phyloP scores from a whole-genome alignment of 805 yeast genomes.

The Wickerhamomyces xylosicus region DNA sequence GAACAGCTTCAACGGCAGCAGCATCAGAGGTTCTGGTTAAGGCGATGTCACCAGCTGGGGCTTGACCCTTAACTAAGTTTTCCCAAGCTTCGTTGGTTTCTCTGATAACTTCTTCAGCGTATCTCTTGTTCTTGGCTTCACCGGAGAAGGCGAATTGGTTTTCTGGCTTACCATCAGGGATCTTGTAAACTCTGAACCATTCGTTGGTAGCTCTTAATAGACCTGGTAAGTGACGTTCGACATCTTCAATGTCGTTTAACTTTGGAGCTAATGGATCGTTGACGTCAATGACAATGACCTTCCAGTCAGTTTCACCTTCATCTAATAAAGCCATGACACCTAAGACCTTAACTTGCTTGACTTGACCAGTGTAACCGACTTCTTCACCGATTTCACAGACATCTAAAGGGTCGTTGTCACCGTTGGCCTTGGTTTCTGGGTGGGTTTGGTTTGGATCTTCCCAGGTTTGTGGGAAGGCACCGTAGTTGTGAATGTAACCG shows the following conservation, averaged over 20 bases:
- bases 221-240: constrained; percentile 84
- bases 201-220: constrained; percentile 87
- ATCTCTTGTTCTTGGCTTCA: constrained; percentile 76
- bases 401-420: constrained; percentile 83
- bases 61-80: constrained; percentile 54
- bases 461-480: constrained; percentile 84
- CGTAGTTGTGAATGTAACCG: constrained; percentile 97
- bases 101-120: constrained; percentile 74
- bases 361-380: constrained; percentile 57
- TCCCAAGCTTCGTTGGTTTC: constrained; percentile 86
- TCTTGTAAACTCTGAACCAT: constrained; percentile 97
- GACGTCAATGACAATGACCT: constrained; percentile 74
- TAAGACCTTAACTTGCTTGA: constrained; percentile 81
- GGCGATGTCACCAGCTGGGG: constrained; percentile 54
- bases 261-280: constrained; percentile 84
- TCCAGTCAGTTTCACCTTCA: constrained; percentile 88
- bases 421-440: constrained; percentile 59
- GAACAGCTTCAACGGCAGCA: constrained; percentile 38
- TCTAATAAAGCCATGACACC: constrained; percentile 94
- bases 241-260: constrained; percentile 85
- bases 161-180: constrained; percentile 96
- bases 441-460: constrained; percentile 42
- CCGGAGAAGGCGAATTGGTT: constrained; percentile 97
- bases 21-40: constrained; percentile 67
- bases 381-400: constrained; percentile 74